phyloP scores from a whole-genome alignment of 352 stramenopile species.

The Phytopythium chamaehyphon region DNA sequence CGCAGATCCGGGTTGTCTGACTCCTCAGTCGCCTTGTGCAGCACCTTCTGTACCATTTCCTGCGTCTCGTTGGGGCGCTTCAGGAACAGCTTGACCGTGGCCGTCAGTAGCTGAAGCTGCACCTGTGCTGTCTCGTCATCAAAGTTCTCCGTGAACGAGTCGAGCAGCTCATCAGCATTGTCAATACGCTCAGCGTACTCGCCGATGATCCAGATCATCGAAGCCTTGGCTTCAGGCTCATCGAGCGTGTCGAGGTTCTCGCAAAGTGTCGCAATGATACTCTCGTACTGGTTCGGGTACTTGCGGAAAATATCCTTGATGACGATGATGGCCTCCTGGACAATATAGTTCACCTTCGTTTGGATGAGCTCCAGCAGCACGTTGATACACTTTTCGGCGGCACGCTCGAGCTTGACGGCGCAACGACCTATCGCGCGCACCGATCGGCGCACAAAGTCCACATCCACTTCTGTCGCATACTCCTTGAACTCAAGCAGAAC shows the following conservation, averaged over 20 bases:
- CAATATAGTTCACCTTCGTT: slow-evolving; percentile 99
- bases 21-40: slow-evolving; percentile 98
- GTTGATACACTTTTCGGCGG: slow-evolving; percentile 98
- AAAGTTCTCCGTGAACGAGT: slow-evolving; percentile 99
- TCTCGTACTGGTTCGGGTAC: slow-evolving; percentile 99
- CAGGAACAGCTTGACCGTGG: slow-evolving; percentile 99
- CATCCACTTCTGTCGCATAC: slow-evolving; percentile 98
- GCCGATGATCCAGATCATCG: slow-evolving; percentile 99
- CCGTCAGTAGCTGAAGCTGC: slow-evolving; percentile 97
- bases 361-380: slow-evolving; percentile 98
- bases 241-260: slow-evolving; percentile 99
- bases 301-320: slow-evolving; percentile 99
- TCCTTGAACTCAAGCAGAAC: slow-evolving; percentile 98
- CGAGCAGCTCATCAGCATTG: slow-evolving; percentile 98
- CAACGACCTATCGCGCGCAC: slow-evolving; percentile 97
- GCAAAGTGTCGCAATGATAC: slow-evolving; percentile 98
- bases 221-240: slow-evolving; percentile 98
- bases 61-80: slow-evolving; percentile 93
- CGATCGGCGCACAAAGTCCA: slow-evolving; percentile 97
- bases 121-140: slow-evolving; percentile 96
- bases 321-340: slow-evolving; percentile 99
- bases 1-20: slow-evolving; percentile 98
- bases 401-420: slow-evolving; percentile 97
- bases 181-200: slow-evolving; percentile 99
- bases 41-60: slow-evolving; percentile 97